phyloP scores from a whole-genome alignment of 306 rosid genomes.

The Alnus glutinosa region DNA sequence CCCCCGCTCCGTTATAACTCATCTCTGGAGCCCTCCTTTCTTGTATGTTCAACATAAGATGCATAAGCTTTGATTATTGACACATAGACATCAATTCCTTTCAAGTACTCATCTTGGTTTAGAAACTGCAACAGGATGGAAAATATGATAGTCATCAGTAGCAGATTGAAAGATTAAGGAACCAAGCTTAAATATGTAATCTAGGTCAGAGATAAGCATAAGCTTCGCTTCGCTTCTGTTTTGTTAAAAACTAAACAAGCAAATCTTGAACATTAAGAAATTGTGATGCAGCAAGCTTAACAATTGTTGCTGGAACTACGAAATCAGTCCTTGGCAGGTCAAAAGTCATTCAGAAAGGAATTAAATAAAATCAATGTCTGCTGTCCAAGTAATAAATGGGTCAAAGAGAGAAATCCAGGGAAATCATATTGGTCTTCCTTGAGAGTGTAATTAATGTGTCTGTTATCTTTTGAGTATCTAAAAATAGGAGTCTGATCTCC shows the following conservation, averaged over 20 bases:
- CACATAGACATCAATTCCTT: constrained; percentile 69
- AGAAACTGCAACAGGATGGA: constrained; percentile 60
- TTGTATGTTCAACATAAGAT: constrained; percentile 42
- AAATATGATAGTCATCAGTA: neutral
- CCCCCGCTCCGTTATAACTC: constrained; percentile 55
- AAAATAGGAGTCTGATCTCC: neutral
- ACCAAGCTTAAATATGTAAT: neutral
- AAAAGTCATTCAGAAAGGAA: neutral
- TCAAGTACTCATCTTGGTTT: constrained; percentile 76
- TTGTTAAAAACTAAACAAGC: neutral
- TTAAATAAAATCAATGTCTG: neutral
- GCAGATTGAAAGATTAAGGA: neutral
- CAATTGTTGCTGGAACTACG: neutral
- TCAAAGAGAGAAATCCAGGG: neutral
- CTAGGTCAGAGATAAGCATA: neutral
- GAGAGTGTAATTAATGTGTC: neutral
- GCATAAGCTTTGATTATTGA: constrained; percentile 73
- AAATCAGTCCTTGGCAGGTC: neutral
- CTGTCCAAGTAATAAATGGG: neutral
- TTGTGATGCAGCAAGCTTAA: neutral
- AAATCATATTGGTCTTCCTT: neutral
- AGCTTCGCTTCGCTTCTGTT: too few relatives aligned
- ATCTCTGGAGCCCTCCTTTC: constrained; percentile 45
- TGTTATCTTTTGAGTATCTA: neutral
- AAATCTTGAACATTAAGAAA: neutral